phyloP scores from a whole-genome alignment of 2,329 filamentous ascomycete species.

The Xylaria multiplex region DNA sequence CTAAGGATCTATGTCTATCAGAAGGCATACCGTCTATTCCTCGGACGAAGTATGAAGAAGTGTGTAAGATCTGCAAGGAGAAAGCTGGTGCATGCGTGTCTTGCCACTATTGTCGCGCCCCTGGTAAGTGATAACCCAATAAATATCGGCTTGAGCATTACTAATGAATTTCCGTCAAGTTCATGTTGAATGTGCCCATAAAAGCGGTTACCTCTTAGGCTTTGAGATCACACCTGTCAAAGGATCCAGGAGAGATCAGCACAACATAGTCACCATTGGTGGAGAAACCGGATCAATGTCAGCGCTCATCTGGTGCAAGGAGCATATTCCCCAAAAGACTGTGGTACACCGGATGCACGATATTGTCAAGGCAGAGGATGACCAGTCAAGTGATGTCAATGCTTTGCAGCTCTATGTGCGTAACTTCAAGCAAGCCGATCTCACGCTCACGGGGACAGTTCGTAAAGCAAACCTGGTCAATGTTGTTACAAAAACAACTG shows the following conservation, averaged over 20 bases:
- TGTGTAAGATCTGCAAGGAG: slow-evolving; percentile 85
- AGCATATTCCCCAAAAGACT: slow-evolving; percentile 78
- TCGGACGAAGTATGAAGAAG: slow-evolving; percentile 75
- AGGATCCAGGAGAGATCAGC: slow-evolving; percentile 82
- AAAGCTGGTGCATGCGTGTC: slow-evolving; percentile 80
- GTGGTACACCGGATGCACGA: slow-evolving; percentile 84
- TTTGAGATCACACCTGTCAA: slow-evolving; percentile 94
- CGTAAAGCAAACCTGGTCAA: slow-evolving; percentile 87
- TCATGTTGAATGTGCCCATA: slow-evolving; percentile 91
- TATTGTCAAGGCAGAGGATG: slow-evolving; percentile 65
- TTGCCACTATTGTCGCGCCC: slow-evolving; percentile 77
- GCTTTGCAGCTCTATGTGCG: slow-evolving; percentile 87
- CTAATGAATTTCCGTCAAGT: slow-evolving; percentile 58
- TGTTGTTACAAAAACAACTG: slow-evolving; percentile 66
- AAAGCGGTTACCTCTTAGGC: slow-evolving; percentile 82
- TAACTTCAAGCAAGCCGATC: slow-evolving; percentile 94
- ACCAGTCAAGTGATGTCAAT: slow-evolving; percentile 55
- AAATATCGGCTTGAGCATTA: slow-evolving; percentile 47
- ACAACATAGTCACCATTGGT: slow-evolving; percentile 81
- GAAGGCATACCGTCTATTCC: slow-evolving; percentile 91
- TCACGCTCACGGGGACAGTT: slow-evolving; percentile 88
- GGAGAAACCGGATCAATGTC: slow-evolving; percentile 84
- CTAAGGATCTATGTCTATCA: slow-evolving; percentile 81
- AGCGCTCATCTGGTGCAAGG: slow-evolving; percentile 91
- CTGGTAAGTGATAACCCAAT: slow-evolving; percentile 51